These are phyloP conservation scores for Strobilomyces echinocephalus DNA, from an alignment of 768 basidiomycete genomes.

Conservation along the genomic window DNA sequence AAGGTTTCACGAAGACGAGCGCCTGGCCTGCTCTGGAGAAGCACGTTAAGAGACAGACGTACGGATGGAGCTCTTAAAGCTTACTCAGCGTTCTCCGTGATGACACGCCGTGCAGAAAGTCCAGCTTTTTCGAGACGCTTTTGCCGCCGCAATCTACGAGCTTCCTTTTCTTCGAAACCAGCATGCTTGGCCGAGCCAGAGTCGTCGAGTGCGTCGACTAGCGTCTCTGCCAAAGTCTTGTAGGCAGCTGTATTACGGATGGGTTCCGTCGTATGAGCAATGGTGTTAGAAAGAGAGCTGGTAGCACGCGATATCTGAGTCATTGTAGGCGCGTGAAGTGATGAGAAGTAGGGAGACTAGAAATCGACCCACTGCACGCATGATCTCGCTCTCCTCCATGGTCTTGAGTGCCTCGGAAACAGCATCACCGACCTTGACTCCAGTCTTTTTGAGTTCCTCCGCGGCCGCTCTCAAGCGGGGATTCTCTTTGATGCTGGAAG, in stretches of 20 bases:
- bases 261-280: constrained; percentile 90
- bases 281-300: constrained; percentile 78
- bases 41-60: not conserved
- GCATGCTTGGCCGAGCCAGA: constrained; percentile 90
- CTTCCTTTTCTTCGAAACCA: constrained; percentile 94
- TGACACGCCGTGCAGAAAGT: constrained; percentile 43
- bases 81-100: constrained; percentile 77
- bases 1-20: constrained; percentile 78
- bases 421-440: constrained; percentile 90
- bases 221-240: constrained; percentile 81
- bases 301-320: constrained; percentile 79
- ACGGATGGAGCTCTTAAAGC: constrained; percentile 25
- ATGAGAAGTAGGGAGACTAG: not conserved
- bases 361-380: constrained; percentile 65
- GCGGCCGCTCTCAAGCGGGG: constrained; percentile 88
- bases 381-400: constrained; percentile 93
- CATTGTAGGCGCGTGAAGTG: not conserved
- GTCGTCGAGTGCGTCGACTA: constrained; percentile 92
- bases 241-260: constrained; percentile 95
- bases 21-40: constrained; percentile 75
- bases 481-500: constrained; percentile 94
- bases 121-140: constrained; percentile 83
- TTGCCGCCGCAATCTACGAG: constrained; percentile 74
- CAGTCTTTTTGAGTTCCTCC: constrained; percentile 84
- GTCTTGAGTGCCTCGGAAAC: constrained; percentile 86